Evolutionary conservation across 1,284 basidiomycete genomes (phyloP).

Genomic region (Ganoderma lingzhi): DNA sequence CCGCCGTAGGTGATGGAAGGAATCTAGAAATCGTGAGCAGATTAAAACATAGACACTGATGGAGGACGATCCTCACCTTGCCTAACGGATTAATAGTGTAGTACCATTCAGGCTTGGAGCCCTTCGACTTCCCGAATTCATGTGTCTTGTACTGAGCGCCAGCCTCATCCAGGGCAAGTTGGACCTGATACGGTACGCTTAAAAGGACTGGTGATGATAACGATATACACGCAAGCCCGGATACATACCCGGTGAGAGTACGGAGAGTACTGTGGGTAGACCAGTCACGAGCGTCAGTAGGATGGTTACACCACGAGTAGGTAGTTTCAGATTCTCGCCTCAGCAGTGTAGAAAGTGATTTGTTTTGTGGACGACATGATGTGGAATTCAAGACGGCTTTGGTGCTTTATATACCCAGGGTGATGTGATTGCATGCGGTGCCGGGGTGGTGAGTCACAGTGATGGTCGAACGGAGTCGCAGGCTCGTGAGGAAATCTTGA

Average conservation of each 20-base stretch:
- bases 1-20: constrained; percentile 66
- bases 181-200: constrained; percentile 7
- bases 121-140: constrained; percentile 36
- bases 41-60: neutral
- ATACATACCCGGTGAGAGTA: constrained; percentile 27
- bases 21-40: constrained; percentile 34
- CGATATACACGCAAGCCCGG: neutral
- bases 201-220: neutral
- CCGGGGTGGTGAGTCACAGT: neutral
- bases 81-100: constrained; percentile 46
- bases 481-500: neutral
- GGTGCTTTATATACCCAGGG: neutral
- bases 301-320: neutral
- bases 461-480: neutral
- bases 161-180: constrained; percentile 29
- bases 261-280: constrained; percentile 26
- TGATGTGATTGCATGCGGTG: neutral
- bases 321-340: constrained; percentile 18
- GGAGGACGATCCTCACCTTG: constrained; percentile 38
- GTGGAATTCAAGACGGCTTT: neutral
- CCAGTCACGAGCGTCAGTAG: neutral
- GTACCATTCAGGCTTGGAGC: constrained; percentile 48
- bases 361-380: constrained; percentile 6
- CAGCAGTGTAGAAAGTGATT: constrained; percentile 33
- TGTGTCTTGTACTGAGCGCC: constrained; percentile 32